These are phyloP conservation scores for Rhodotorula graminis DNA, from an alignment of 768 basidiomycete genomes.

Conservation along the genomic window DNA sequence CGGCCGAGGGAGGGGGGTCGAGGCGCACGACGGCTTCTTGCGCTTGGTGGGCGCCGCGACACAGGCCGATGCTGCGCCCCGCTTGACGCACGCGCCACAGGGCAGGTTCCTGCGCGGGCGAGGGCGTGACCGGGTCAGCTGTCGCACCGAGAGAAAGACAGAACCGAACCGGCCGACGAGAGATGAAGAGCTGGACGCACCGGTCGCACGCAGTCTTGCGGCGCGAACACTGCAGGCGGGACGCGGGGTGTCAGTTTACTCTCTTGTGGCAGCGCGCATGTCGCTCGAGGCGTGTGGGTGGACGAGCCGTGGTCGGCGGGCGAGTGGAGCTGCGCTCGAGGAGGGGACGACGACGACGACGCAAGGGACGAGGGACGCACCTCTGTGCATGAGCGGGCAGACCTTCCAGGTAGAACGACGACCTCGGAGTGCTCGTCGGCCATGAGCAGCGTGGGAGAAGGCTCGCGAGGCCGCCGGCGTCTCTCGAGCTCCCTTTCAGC, in stretches of 20 bases:
- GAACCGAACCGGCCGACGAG: too few species aligned
- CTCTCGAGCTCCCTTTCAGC: too few species aligned
- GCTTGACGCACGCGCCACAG: slow-evolving; percentile 28
- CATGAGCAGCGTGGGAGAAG: background rate
- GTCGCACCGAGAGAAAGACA: too few species aligned
- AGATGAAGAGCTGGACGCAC: background rate
- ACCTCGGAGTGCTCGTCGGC: slow-evolving; percentile 8
- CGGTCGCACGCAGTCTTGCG: slow-evolving; percentile 21
- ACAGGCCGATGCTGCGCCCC: slow-evolving; percentile 8
- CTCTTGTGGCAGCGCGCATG: too few species aligned
- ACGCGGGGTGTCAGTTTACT: background rate
- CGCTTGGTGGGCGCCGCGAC: slow-evolving; percentile 13
- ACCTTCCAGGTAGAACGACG: background rate
- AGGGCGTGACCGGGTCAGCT: too few species aligned
- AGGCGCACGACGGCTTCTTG: slow-evolving; percentile 15
- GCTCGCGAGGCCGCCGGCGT: too few species aligned
- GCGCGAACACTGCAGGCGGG: slow-evolving; percentile 1
- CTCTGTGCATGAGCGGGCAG: slow-evolving; percentile 3
- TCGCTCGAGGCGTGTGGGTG: accelerated
- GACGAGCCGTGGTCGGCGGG: background rate
- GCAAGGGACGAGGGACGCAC: background rate
- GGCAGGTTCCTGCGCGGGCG: slow-evolving; percentile 3
- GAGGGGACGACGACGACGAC: too few species aligned
- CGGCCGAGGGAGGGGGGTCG: background rate
- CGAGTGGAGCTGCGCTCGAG: background rate